These are phyloP conservation scores for Coemansia sp. DNA, from an alignment of 192 early-diverging fungal species.

Conservation along the genomic window DNA sequence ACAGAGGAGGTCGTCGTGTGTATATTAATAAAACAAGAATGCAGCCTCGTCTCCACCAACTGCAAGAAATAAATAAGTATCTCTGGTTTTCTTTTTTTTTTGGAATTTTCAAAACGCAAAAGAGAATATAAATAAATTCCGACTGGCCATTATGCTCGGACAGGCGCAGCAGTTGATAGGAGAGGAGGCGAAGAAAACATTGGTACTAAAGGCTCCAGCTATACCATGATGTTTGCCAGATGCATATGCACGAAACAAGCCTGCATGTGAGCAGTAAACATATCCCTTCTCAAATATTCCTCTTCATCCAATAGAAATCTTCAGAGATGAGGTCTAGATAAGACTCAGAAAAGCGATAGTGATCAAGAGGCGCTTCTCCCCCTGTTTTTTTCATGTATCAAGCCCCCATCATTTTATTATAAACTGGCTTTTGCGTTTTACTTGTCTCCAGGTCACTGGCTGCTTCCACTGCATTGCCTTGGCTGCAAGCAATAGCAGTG, in stretches of 20 bases:
- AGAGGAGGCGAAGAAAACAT: no score
- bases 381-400: no score
- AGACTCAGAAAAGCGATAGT: background rate
- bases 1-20: no score
- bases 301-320: background rate
- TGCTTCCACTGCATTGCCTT: slow-evolving; percentile 53
- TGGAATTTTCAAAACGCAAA: no score
- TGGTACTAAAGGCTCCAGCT: no score
- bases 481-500: slow-evolving; percentile 26
- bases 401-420: background rate
- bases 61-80: slow-evolving; percentile 60
- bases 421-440: slow-evolving; percentile 3
- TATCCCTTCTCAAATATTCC: background rate
- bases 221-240: background rate
- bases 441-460: slow-evolving; percentile 33
- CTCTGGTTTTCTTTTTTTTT: background rate
- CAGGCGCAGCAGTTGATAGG: no score
- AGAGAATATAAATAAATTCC: no score
- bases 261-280: slow-evolving; percentile 4
- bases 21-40: no score
- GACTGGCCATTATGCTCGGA: no score
- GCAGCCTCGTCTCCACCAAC: slow-evolving; percentile 72
- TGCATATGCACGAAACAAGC: background rate
- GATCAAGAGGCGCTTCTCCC: slow-evolving; percentile 1
- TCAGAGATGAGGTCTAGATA: background rate